Evolutionary conservation across 345 rosid species (phyloP).

Genomic region (Rhodamnia rubescens): DNA sequence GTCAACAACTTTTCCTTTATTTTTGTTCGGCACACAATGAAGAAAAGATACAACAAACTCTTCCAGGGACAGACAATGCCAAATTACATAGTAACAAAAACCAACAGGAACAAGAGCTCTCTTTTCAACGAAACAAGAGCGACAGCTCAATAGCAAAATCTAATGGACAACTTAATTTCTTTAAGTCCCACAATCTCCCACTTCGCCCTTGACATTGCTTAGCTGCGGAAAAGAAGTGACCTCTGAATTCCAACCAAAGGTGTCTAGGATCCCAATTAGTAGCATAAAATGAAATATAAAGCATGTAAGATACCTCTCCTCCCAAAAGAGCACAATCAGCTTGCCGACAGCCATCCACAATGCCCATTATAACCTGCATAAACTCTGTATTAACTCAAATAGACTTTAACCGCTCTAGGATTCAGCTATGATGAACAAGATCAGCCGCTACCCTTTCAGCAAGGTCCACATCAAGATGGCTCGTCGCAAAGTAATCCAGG

Average conservation of each 20-base stretch:
- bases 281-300: not conserved
- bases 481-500: conserved; percentile 92
- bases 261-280: not conserved
- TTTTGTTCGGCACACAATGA: not conserved
- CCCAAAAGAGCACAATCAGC: conserved; percentile 79
- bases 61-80: not conserved
- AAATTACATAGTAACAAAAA: not conserved
- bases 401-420: not conserved
- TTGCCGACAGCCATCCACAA: conserved; percentile 82
- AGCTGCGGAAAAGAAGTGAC: not conserved
- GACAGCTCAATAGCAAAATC: not conserved
- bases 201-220: not conserved
- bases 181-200: not conserved
- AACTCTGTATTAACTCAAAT: not conserved
- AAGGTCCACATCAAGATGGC: conserved; percentile 88
- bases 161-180: not conserved
- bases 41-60: not conserved
- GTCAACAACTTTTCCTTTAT: not conserved
- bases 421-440: not conserved
- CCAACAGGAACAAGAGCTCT: not conserved
- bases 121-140: not conserved
- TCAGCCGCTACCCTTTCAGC: conserved; percentile 65
- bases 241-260: not conserved
- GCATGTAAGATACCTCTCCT: conserved; percentile 58
- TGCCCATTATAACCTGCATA: conserved; percentile 78